Conservation (phyloP, 306 rosid genomes). For the Senna siamea region DNA sequence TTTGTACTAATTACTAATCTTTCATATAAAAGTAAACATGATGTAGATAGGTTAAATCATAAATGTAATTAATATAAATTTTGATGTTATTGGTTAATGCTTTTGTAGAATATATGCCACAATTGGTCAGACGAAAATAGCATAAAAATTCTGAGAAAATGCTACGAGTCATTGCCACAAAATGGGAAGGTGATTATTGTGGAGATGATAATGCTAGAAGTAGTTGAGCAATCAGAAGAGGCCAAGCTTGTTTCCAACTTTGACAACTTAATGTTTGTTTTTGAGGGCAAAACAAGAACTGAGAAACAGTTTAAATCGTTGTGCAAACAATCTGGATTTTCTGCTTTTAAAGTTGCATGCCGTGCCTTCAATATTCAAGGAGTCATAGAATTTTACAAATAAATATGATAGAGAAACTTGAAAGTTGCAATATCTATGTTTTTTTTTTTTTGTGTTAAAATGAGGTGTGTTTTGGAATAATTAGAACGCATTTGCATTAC, state of each 20-base stretch:
- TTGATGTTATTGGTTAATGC: no score
- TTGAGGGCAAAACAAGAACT: not conserved
- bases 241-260: not conserved
- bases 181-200: constrained; percentile 27
- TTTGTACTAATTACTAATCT: no score
- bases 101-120: no score
- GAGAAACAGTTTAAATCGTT: not conserved
- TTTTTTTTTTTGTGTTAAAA: no score
- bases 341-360: not conserved
- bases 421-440: no score
- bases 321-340: not conserved
- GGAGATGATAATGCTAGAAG: constrained; percentile 26
- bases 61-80: no score
- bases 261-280: not conserved
- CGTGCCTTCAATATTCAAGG: not conserved
- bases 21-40: no score
- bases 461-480: no score
- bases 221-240: not conserved
- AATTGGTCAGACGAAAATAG: no score
- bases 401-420: not conserved
- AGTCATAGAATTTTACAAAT: constrained; percentile 6
- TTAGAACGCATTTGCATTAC: no score
- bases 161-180: constrained; percentile 24
- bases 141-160: no score
- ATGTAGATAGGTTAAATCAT: no score